These are phyloP conservation scores for Lachancea meyersii DNA, from an alignment of 805 yeast species.

Conservation along the genomic window DNA sequence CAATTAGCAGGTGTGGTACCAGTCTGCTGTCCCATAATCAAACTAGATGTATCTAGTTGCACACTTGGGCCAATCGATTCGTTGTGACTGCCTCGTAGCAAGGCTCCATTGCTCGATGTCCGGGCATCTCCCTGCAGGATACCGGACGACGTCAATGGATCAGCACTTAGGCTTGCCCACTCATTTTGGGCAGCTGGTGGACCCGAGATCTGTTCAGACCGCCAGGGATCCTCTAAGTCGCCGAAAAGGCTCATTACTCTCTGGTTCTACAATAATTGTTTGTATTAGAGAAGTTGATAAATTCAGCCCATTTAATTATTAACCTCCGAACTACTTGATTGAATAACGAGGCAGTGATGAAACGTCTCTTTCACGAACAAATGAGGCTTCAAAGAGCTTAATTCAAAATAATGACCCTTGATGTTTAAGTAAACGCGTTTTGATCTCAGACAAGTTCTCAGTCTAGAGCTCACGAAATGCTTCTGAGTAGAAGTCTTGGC, in stretches of 20 bases:
- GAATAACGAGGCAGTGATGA: no score
- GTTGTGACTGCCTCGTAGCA: neutral
- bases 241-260: constrained; percentile 2
- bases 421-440: no score
- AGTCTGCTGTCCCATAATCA: constrained; percentile 1
- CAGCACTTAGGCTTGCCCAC: constrained; percentile 4
- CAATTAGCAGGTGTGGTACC: neutral
- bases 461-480: no score
- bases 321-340: no score
- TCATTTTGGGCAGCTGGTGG: constrained; percentile 3
- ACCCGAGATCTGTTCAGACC: neutral
- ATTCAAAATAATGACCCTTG: no score
- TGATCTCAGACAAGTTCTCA: no score
- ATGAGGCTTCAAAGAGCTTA: no score
- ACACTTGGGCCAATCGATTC: neutral
- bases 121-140: neutral
- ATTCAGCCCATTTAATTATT: no score
- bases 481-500: no score
- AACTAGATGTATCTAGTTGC: neutral
- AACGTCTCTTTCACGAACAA: no score
- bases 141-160: neutral
- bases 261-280: neutral
- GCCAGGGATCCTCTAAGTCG: constrained; percentile 7
- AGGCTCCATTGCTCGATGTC: neutral
- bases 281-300: neutral